phyloP scores from a whole-genome alignment of 1,284 basidiomycete species.

The Phenoliferia sp. region DNA sequence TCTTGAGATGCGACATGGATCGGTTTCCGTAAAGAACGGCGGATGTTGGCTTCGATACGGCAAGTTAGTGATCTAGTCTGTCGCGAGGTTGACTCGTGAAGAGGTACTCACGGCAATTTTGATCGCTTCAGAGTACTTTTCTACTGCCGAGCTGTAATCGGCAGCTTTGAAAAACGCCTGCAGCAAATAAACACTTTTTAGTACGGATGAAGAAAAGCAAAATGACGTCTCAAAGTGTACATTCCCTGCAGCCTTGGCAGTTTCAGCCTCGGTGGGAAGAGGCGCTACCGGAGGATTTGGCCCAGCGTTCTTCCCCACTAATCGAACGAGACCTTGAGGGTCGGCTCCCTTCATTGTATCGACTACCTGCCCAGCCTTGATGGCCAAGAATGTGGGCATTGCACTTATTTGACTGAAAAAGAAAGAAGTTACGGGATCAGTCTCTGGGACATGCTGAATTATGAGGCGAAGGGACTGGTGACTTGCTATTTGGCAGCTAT shows the following conservation, averaged over 20 bases:
- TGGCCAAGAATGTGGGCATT: slow-evolving; percentile 36
- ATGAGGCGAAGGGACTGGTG: no score
- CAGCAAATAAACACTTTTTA: not conserved
- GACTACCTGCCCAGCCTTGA: slow-evolving; percentile 30
- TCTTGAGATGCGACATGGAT: slow-evolving; percentile 1
- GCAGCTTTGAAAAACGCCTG: slow-evolving; percentile 21
- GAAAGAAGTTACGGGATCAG: not conserved
- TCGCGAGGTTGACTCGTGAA: not conserved
- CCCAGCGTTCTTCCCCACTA: slow-evolving; percentile 29
- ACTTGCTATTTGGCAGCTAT: slow-evolving; percentile 34
- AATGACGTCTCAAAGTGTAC: not conserved
- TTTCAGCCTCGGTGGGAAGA: slow-evolving; percentile 23
- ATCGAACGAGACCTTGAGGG: slow-evolving; percentile 22
- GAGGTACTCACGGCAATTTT: slow-evolving; percentile 9
- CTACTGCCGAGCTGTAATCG: slow-evolving; percentile 11
- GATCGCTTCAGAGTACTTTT: slow-evolving; percentile 26
- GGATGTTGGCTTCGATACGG: not conserved
- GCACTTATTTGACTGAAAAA: slow-evolving; percentile 26
- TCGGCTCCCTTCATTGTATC: slow-evolving; percentile 33
- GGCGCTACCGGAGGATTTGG: slow-evolving; percentile 34
- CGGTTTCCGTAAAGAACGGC: slow-evolving; percentile 1
- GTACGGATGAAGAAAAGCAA: not conserved
- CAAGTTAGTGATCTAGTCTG: not conserved
- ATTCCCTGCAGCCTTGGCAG: slow-evolving; percentile 28
- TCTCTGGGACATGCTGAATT: not conserved